Percentiles rank a stretch among this genome's conserved stretches.
phyloP scores from a whole-genome alignment of 2,329 filamentous ascomycete genomes.

The Uncinocarpus reesii region DNA sequence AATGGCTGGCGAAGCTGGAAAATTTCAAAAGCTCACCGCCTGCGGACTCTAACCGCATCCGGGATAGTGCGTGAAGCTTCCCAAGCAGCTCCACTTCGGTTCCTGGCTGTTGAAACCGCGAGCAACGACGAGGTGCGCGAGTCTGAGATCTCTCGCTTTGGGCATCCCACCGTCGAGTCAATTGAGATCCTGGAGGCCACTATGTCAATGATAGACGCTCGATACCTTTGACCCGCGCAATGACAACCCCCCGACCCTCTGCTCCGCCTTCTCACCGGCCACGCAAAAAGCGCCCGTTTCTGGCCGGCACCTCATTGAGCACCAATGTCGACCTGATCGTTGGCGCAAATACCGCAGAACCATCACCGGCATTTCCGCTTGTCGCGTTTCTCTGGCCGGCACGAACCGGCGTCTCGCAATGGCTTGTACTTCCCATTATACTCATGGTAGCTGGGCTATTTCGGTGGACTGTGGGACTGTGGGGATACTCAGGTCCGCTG shows the following conservation, averaged over 20 bases:
- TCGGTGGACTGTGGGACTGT: slow-evolving; percentile 81
- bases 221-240: not conserved
- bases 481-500: slow-evolving; percentile 78
- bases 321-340: slow-evolving; percentile 36
- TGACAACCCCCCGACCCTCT: slow-evolving; percentile 21
- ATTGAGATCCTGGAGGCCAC: not conserved
- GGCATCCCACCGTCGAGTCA: too few relatives aligned
- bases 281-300: slow-evolving; percentile 37
- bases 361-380: slow-evolving; percentile 69
- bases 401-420: slow-evolving; percentile 71
- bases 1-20: not conserved
- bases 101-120: not conserved
- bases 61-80: not conserved
- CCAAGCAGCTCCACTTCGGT: slow-evolving; percentile 1
- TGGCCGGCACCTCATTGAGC: slow-evolving; percentile 24
- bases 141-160: too few relatives aligned
- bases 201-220: not conserved
- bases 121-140: not conserved
- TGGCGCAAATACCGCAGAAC: slow-evolving; percentile 37
- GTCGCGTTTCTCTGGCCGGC: slow-evolving; percentile 93
- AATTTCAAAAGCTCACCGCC: slow-evolving; percentile 9
- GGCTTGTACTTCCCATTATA: slow-evolving; percentile 78
- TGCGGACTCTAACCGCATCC: slow-evolving; percentile 2
- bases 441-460: slow-evolving; percentile 87
- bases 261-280: slow-evolving; percentile 31